These are phyloP conservation scores for Tremellales sp. DNA, from an alignment of 1,284 basidiomycete species.

Conservation along the genomic window DNA sequence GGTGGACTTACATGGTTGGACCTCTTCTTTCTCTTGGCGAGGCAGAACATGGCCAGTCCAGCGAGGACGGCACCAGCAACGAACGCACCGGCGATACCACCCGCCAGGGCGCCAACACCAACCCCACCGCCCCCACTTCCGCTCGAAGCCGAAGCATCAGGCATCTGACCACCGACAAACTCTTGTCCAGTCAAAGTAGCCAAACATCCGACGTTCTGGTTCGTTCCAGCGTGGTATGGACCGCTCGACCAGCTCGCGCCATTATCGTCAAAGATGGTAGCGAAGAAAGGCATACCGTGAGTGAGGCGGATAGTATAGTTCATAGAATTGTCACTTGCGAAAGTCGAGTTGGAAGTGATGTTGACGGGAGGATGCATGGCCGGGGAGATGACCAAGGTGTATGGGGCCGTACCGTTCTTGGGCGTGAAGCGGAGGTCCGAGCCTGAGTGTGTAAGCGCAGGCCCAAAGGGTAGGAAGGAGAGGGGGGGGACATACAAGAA, in stretches of 20 bases:
- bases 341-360: conserved; percentile 18
- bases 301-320: conserved; percentile 32
- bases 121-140: background rate
- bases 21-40: background rate
- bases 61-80: conserved; percentile 20
- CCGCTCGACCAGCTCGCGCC: conserved; percentile 27
- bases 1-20: conserved; percentile 3
- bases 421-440: conserved; percentile 28
- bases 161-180: background rate
- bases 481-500: conserved; percentile 10
- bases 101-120: conserved; percentile 14
- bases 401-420: conserved; percentile 31
- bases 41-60: background rate
- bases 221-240: conserved; percentile 26
- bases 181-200: conserved; percentile 18
- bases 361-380: conserved; percentile 33
- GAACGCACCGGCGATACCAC: conserved; percentile 20
- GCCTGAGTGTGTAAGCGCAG: conserved; percentile 7
- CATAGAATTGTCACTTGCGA: conserved; percentile 10
- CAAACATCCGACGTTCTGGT: conserved; percentile 20
- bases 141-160: background rate
- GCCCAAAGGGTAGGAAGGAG: background rate
- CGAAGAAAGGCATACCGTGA: conserved; percentile 33
- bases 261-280: conserved; percentile 21
- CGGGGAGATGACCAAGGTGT: conserved; percentile 30